These are phyloP conservation scores for Saccharomycopsis guyanensis DNA, from an alignment of 805 yeast species.

Conservation along the genomic window DNA sequence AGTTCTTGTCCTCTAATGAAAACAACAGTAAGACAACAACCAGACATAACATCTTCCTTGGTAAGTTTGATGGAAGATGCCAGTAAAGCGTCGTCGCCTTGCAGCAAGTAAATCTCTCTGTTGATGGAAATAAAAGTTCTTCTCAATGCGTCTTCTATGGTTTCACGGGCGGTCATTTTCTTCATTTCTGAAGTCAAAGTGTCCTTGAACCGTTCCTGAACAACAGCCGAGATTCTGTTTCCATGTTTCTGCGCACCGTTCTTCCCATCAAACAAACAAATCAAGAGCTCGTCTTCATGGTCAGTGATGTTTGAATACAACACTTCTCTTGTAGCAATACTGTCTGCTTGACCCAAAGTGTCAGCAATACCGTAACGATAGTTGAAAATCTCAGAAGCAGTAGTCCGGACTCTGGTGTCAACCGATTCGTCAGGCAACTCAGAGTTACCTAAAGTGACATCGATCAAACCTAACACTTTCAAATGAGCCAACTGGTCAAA, in stretches of 20 bases:
- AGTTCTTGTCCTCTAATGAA: slow-evolving; percentile 65
- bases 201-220: slow-evolving; percentile 64
- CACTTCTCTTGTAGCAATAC: slow-evolving; percentile 71
- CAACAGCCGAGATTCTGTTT: slow-evolving; percentile 60
- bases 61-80: slow-evolving; percentile 5
- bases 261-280: slow-evolving; percentile 84
- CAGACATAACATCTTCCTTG: slow-evolving; percentile 60
- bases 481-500: slow-evolving; percentile 68
- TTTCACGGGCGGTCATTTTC: slow-evolving; percentile 35
- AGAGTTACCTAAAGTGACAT: slow-evolving; percentile 85
- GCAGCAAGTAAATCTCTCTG: slow-evolving; percentile 47
- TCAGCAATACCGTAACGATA: slow-evolving; percentile 92
- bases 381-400: slow-evolving; percentile 69
- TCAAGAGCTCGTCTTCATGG: slow-evolving; percentile 67
- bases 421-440: slow-evolving; percentile 78
- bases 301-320: slow-evolving; percentile 86
- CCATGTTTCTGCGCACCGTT: slow-evolving; percentile 43
- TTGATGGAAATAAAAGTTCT: slow-evolving; percentile 74
- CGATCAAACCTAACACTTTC: slow-evolving; percentile 80
- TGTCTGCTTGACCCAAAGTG: slow-evolving; percentile 58
- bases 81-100: background rate
- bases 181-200: slow-evolving; percentile 62
- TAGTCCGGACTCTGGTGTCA: slow-evolving; percentile 80
- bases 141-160: slow-evolving; percentile 68
- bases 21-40: slow-evolving; percentile 77